phyloP scores from a whole-genome alignment of 2,329 filamentous ascomycete species.

The Helotiales sp. region DNA sequence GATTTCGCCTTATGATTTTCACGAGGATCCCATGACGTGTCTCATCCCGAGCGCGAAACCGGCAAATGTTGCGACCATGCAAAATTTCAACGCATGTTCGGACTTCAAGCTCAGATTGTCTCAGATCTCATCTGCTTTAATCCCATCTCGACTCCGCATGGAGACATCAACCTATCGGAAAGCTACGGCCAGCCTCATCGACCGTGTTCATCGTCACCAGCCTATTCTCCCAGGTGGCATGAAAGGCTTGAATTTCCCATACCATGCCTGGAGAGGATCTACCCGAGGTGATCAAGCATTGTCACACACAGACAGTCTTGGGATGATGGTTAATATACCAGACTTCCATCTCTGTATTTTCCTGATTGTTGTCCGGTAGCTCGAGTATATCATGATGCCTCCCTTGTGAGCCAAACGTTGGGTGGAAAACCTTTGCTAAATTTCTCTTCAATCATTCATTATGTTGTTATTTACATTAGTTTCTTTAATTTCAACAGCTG shows the following conservation, averaged over 20 bases:
- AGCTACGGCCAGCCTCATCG: background rate
- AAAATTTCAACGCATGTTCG: background rate
- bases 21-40: background rate
- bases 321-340: conserved; percentile 1
- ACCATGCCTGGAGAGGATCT: background rate
- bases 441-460: conserved; percentile 8
- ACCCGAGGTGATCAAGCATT: conserved; percentile 1
- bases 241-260: background rate
- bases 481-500: conserved; percentile 7
- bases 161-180: background rate
- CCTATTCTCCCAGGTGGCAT: background rate
- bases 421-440: background rate
- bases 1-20: background rate
- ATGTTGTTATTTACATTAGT: conserved; percentile 13
- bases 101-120: conserved; percentile 8
- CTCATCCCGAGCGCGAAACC: conserved; percentile 10
- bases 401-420: background rate
- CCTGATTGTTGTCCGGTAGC: background rate
- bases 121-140: conserved; percentile 2
- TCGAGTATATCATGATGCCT: conserved; percentile 6
- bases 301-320: conserved; percentile 9
- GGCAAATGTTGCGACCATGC: conserved; percentile 1
- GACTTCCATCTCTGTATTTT: background rate
- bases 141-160: conserved; percentile 5
- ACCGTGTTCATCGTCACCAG: background rate